A percentile compares a stretch with the other conserved stretches of the same genome.
phyloP scores from a whole-genome alignment of 495 filamentous ascomycete genomes.

The Pseudoneurospora amorphoporcata region DNA sequence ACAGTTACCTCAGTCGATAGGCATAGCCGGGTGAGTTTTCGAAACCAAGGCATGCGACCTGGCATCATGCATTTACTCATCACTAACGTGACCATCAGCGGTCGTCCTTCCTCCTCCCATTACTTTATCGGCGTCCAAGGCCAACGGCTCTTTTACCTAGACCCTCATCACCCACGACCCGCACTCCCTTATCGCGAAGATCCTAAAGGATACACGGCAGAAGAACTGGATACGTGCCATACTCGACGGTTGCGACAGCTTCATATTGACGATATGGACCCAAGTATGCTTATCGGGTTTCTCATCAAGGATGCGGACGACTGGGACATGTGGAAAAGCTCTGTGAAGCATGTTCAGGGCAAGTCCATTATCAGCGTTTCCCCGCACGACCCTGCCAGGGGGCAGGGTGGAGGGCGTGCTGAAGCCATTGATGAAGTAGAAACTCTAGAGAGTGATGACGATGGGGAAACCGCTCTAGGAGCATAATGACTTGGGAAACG shows the following conservation, averaged over 20 bases:
- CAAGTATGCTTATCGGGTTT: constrained; percentile 98
- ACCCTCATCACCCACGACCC: constrained; percentile 74
- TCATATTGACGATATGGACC: constrained; percentile 88
- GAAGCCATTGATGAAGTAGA: constrained; percentile 86
- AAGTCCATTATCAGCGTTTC: constrained; percentile 79
- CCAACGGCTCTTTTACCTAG: constrained; percentile 83
- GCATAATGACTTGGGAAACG: constrained; percentile 15
- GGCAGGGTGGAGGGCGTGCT: constrained; percentile 46
- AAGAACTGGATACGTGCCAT: constrained; percentile 77
- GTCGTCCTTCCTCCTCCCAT: constrained; percentile 87
- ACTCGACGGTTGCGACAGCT: constrained; percentile 74
- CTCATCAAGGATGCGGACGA: constrained; percentile 73
- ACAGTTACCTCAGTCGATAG: constrained; percentile 80
- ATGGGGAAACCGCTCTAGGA: constrained; percentile 37
- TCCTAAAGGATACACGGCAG: constrained; percentile 45
- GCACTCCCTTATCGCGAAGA: constrained; percentile 48
- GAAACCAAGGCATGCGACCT: background rate
- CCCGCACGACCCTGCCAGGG: constrained; percentile 50
- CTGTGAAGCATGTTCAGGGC: constrained; percentile 56
- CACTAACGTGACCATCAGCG: constrained; percentile 39
- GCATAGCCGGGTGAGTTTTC: constrained; percentile 80
- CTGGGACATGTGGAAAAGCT: constrained; percentile 70
- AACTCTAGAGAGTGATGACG: constrained; percentile 56
- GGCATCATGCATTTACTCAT: background rate
- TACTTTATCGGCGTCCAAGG: constrained; percentile 97